A percentile compares a stretch with the other conserved stretches of the same genome.
Evolutionary conservation across 192 early-diverging fungal genomes (phyloP).

Genomic region (Coemansia sp.): DNA sequence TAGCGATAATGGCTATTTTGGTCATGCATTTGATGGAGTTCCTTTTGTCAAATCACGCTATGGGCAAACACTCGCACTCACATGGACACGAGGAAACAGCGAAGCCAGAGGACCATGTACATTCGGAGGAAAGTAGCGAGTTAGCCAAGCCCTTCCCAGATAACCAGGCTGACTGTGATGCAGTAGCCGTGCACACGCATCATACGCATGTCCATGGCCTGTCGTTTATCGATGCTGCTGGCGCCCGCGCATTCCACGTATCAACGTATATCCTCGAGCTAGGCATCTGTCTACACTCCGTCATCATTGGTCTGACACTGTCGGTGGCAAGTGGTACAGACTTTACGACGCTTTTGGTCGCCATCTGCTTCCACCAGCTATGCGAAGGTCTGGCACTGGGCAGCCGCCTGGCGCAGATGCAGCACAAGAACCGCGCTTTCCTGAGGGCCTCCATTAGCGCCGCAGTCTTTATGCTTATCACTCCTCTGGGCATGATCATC

Average conservation of each 20-base stretch:
- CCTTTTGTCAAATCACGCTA: slow-evolving; percentile 50
- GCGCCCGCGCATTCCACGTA: slow-evolving; percentile 32
- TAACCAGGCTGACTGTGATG: slow-evolving; percentile 33
- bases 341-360: slow-evolving; percentile 64
- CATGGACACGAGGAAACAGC: slow-evolving; percentile 15
- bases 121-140: slow-evolving; percentile 1
- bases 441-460: slow-evolving; percentile 53
- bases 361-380: slow-evolving; percentile 75
- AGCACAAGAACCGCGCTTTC: slow-evolving; percentile 26
- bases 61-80: slow-evolving; percentile 36
- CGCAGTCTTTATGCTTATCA: slow-evolving; percentile 67
- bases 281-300: slow-evolving; percentile 76
- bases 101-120: neutral
- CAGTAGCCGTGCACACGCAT: slow-evolving; percentile 52
- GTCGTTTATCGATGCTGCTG: slow-evolving; percentile 25
- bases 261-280: slow-evolving; percentile 75
- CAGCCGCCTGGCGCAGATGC: slow-evolving; percentile 66
- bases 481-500: slow-evolving; percentile 78
- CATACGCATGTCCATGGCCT: slow-evolving; percentile 55
- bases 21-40: slow-evolving; percentile 70
- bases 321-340: slow-evolving; percentile 57
- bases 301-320: slow-evolving; percentile 74
- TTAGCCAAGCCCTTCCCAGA: neutral
- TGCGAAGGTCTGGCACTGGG: slow-evolving; percentile 82
- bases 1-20: slow-evolving; percentile 68